phyloP scores from a whole-genome alignment of 2,329 filamentous ascomycete species.

The Plenodomus tracheiphilus region DNA sequence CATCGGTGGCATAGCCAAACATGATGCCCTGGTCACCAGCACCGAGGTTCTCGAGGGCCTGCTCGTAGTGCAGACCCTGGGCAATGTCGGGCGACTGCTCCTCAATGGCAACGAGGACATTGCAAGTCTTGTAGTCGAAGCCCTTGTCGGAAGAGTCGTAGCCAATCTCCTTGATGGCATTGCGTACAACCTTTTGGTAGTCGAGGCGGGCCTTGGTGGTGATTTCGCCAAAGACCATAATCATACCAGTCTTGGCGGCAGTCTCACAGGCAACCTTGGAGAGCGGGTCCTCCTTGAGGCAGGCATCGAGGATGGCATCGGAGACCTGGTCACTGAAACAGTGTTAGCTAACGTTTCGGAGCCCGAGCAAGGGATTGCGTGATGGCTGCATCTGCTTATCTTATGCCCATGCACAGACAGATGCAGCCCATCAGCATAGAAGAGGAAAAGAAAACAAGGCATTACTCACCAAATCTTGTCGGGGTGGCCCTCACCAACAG shows the following conservation, averaged over 20 bases:
- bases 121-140: constrained; percentile 99
- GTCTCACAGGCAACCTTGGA: constrained; percentile 99
- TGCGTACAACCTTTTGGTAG: constrained; percentile 97
- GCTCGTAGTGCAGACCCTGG: constrained; percentile 97
- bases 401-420: constrained; percentile 1
- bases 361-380: not conserved
- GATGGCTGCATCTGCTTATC: constrained; percentile 1
- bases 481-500: constrained; percentile 66
- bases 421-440: no score
- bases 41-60: constrained; percentile 95
- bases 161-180: constrained; percentile 96
- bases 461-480: constrained; percentile 80
- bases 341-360: constrained; percentile 15
- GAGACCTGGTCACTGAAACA: constrained; percentile 82
- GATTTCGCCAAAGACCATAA: constrained; percentile 86
- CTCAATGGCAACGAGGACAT: constrained; percentile 98
- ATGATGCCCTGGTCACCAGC: constrained; percentile 99
- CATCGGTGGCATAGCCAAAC: constrained; percentile 99
- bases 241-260: constrained; percentile 98
- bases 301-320: constrained; percentile 98
- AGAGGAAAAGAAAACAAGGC: not conserved
- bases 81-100: constrained; percentile 99
- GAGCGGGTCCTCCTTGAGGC: constrained; percentile 88
- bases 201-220: constrained; percentile 94
- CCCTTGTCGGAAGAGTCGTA: constrained; percentile 97